Base-by-base conservation (phyloP, 495 filamentous ascomycete genomes). In the Clohesyomyces aquaticus region DNA sequence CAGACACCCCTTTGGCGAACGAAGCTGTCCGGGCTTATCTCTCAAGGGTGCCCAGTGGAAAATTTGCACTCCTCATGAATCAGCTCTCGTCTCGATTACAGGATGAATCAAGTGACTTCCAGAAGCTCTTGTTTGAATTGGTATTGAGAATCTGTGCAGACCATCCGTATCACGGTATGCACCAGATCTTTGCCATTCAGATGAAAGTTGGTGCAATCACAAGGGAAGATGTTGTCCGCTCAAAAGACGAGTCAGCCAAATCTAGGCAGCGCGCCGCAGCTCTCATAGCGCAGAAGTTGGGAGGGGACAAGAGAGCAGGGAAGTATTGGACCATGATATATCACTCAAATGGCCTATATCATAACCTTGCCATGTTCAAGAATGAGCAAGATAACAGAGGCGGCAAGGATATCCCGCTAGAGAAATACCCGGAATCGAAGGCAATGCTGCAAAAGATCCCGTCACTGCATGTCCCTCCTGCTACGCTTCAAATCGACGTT, bases 101-200 rank as follows among this genome's bases (percentile, higher is more conserved):
- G 51, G 85, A 93, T 66, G 80, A 83, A 23, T 56, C 74, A 2
- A 79, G 82, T 41, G 74, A 76, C 1, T 99, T 99, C 71, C 95
- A 99, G 68, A 73, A 74, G 18, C 77, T 92, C 3, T 82, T 99
- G 16, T 84, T 79, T 19, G 74, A 80, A 1, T 76, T 98, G 35
- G 85, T 97, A 14, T 82, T 86, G 61, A 81, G 87, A 11, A 94
- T 98, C 56, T 96, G 92, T 71, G 78, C 80, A 10, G 91, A 99
- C 25, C 94, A 99, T 74, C 94, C 94, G 0, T 95, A 91, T 74
- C 94, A 99, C 69, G 90, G 90, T 42, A 93, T 96, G 86, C 93
- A 97, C 71, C 92, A 97, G 55, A 91, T 99, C 21, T 95, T 91
- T 77, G 87, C 91, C 8, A 86, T 67, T 27, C 65, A 67, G 21